phyloP scores from a whole-genome alignment of 1,284 basidiomycete species.

The Naganishia liquefaciens region DNA sequence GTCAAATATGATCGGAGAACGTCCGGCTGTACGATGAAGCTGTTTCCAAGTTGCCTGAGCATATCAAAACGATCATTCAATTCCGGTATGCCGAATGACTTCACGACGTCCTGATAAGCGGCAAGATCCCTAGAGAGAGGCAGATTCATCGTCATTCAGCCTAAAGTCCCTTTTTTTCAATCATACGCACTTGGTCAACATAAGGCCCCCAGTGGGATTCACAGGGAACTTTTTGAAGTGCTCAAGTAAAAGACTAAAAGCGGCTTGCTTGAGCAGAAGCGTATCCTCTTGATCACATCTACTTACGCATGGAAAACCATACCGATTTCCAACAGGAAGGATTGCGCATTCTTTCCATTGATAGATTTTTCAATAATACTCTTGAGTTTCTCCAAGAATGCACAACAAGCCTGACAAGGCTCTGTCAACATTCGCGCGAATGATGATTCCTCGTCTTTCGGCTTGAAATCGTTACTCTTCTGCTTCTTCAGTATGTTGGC shows the following conservation, averaged over 20 bases:
- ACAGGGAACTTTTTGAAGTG: slow-evolving; percentile 96
- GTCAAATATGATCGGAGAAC: slow-evolving; percentile 90
- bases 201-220: slow-evolving; percentile 91
- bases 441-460: slow-evolving; percentile 89
- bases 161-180: not conserved
- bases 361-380: slow-evolving; percentile 72
- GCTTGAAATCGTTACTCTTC: slow-evolving; percentile 95
- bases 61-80: slow-evolving; percentile 97
- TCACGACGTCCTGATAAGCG: slow-evolving; percentile 89
- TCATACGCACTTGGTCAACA: slow-evolving; percentile 85
- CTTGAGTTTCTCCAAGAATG: slow-evolving; percentile 76
- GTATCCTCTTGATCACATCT: not conserved
- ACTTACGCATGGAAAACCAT: slow-evolving; percentile 84
- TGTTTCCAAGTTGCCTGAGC: slow-evolving; percentile 93
- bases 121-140: slow-evolving; percentile 75
- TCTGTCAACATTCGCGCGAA: slow-evolving; percentile 95
- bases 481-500: slow-evolving; percentile 79
- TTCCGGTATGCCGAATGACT: slow-evolving; percentile 74
- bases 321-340: slow-evolving; percentile 90
- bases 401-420: slow-evolving; percentile 85
- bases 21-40: slow-evolving; percentile 92
- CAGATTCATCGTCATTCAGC: not conserved
- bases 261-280: slow-evolving; percentile 24
- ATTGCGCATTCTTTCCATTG: slow-evolving; percentile 88
- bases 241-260: slow-evolving; percentile 77